phyloP scores from a whole-genome alignment of 306 rosid genomes.

The Gastrolobium bilobum region DNA sequence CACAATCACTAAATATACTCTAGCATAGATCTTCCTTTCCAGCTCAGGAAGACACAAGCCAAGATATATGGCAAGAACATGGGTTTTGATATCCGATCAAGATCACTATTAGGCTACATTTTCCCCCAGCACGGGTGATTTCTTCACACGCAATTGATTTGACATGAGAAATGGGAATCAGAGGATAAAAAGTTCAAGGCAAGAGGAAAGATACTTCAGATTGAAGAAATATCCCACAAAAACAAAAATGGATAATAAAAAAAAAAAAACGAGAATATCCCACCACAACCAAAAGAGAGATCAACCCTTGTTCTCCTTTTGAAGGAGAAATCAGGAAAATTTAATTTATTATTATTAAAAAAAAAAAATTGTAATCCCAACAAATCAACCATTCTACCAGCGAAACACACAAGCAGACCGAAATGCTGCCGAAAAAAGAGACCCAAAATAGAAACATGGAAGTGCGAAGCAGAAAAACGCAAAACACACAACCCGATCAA shows the following conservation, averaged over 20 bases:
- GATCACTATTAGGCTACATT: slow-evolving; percentile 30
- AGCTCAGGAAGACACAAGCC: slow-evolving; percentile 13
- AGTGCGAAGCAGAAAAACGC: slow-evolving; percentile 40
- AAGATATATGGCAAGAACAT: slow-evolving; percentile 26
- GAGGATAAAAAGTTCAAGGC: slow-evolving; percentile 36
- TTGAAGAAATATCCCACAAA: slow-evolving; percentile 33
- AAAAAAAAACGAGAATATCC: slow-evolving; percentile 12
- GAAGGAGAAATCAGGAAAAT: slow-evolving; percentile 28
- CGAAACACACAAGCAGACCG: slow-evolving; percentile 39
- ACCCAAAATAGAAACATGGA: slow-evolving; percentile 48
- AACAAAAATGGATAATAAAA: not conserved
- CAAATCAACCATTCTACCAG: slow-evolving; percentile 41
- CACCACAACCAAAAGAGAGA: slow-evolving; percentile 48
- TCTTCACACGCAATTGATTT: slow-evolving; percentile 16
- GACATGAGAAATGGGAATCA: slow-evolving; percentile 18
- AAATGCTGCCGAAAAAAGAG: slow-evolving; percentile 46
- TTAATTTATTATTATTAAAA: not conserved
- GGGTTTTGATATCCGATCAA: slow-evolving; percentile 36
- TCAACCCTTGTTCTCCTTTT: slow-evolving; percentile 28
- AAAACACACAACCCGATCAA: slow-evolving; percentile 59
- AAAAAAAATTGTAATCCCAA: slow-evolving; percentile 37
- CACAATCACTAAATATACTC: slow-evolving; percentile 26
- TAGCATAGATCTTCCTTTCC: slow-evolving; percentile 41
- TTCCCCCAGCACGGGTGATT: slow-evolving; percentile 25
- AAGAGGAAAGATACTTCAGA: slow-evolving; percentile 44